Conservation (phyloP, 371 early-diverging fungal genomes). For the Syncephalastrum sp. region DNA sequence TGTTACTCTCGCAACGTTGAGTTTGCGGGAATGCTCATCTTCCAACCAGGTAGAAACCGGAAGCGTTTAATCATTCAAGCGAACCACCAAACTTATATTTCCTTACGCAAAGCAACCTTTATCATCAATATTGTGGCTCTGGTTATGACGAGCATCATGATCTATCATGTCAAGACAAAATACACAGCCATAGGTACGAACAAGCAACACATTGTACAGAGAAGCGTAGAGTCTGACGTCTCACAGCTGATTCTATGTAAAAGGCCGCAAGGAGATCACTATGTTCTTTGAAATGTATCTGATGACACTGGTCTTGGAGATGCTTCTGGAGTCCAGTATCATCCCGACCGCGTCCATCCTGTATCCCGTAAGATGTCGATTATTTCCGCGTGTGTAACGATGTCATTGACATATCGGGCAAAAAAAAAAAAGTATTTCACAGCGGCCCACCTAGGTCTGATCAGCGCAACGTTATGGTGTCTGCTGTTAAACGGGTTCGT, state of each 20-base stretch:
- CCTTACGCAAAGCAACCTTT: conserved; percentile 50
- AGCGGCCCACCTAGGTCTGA: conserved; percentile 72
- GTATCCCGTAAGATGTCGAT: conserved; percentile 62
- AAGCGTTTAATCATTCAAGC: neutral
- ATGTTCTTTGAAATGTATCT: conserved; percentile 89
- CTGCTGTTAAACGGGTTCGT: conserved; percentile 88
- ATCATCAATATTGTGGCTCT: conserved; percentile 79
- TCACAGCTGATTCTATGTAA: conserved; percentile 1
- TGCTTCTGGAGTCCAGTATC: conserved; percentile 77
- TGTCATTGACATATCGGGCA: neutral
- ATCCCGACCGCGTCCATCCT: conserved; percentile 71
- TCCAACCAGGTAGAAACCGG: conserved; percentile 75
- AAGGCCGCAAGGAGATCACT: conserved; percentile 87
- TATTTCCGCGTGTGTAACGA: neutral
- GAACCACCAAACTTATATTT: conserved; percentile 6
- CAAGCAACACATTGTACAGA: neutral
- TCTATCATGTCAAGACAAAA: conserved; percentile 85
- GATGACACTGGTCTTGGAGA: conserved; percentile 68
- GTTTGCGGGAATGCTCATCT: conserved; percentile 70
- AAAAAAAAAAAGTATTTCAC: conserved; percentile 68
- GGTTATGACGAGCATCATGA: conserved; percentile 88
- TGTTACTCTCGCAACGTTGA: conserved; percentile 94
- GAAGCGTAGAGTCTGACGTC: conserved; percentile 17
- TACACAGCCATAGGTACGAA: conserved; percentile 86
- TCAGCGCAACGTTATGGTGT: conserved; percentile 77